Evolutionary conservation across 257 asterid genomes (phyloP).

Genomic region (Agastache rugosa): DNA sequence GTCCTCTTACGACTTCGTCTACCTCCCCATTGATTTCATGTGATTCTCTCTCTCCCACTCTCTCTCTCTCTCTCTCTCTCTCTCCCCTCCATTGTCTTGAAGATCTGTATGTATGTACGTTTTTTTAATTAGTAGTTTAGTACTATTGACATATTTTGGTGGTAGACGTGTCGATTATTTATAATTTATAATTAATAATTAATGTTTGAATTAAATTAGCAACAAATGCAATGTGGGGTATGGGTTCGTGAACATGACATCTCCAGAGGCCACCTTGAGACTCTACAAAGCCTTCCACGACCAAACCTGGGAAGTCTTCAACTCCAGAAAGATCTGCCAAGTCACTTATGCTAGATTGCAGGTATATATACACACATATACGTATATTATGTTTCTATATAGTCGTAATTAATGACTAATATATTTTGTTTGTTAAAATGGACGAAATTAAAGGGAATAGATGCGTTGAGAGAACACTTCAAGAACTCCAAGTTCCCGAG

Average conservation of each 20-base stretch:
- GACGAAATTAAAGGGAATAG: slow-evolving; percentile 56
- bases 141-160: background rate
- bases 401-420: too few species aligned
- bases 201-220: slow-evolving; percentile 25
- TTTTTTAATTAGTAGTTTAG: background rate
- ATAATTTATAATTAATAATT: too few species aligned
- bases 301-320: slow-evolving; percentile 95
- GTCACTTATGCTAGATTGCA: slow-evolving; percentile 97
- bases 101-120: background rate
- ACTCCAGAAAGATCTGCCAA: slow-evolving; percentile 92
- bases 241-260: slow-evolving; percentile 99
- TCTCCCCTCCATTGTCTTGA: background rate
- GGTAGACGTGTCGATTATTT: background rate
- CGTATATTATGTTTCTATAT: too few species aligned
- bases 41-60: slow-evolving; percentile 31
- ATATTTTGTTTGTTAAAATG: too few species aligned
- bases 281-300: slow-evolving; percentile 92
- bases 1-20: slow-evolving; percentile 93
- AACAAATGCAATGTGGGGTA: slow-evolving; percentile 99
- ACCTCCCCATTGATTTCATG: slow-evolving; percentile 98
- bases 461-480: slow-evolving; percentile 90
- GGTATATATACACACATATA: too few species aligned
- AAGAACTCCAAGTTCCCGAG: slow-evolving; percentile 94
- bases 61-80: background rate
- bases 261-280: slow-evolving; percentile 88